Percentiles rank a stretch among this genome's conserved stretches.
Conservation (phyloP, 139 green algal genomes). For the Desmodesmus armatus region DNA sequence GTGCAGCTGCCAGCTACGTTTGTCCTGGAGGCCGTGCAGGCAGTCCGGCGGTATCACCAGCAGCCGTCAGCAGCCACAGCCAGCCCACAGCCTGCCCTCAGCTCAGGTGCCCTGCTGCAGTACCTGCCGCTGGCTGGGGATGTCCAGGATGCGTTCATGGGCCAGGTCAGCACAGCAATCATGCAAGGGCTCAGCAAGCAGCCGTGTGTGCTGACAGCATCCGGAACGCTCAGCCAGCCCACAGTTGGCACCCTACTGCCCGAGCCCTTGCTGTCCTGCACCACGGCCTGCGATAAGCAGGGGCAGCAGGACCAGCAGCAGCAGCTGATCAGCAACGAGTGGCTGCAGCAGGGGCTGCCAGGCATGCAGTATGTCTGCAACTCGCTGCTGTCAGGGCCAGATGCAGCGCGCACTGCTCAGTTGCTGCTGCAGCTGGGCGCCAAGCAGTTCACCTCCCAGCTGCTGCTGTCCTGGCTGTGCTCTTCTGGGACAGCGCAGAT, state of each 20-base stretch:
- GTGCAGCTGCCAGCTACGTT: conserved; percentile 10
- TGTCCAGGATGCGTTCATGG: conserved; percentile 1
- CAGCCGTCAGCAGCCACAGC: background rate
- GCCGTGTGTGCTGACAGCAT: conserved; percentile 25
- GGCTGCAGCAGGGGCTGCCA: conserved; percentile 11
- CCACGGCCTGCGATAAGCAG: too few relatives aligned
- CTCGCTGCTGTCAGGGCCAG: background rate
- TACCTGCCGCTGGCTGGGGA: conserved; percentile 28
- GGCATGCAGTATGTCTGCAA: background rate
- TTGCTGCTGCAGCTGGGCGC: background rate
- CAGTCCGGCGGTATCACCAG: background rate
- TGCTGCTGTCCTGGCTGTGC: background rate
- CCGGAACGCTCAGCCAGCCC: background rate
- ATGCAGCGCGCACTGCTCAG: background rate
- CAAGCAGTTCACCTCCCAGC: background rate
- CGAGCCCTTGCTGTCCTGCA: too few relatives aligned
- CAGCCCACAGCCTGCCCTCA: too few relatives aligned
- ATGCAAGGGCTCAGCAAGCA: background rate
- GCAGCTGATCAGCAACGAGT: conserved; percentile 26
- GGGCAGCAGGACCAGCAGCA: background rate
- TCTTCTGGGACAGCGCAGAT: background rate
- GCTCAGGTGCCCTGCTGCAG: too few relatives aligned
- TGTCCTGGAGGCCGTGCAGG: background rate
- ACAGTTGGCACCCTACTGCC: background rate
- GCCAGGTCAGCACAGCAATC: background rate